Percentiles rank a stretch among this genome's conserved stretches.
Evolutionary conservation across 2,329 filamentous ascomycete species (phyloP).

Genomic region (Macrophomina tecta): DNA sequence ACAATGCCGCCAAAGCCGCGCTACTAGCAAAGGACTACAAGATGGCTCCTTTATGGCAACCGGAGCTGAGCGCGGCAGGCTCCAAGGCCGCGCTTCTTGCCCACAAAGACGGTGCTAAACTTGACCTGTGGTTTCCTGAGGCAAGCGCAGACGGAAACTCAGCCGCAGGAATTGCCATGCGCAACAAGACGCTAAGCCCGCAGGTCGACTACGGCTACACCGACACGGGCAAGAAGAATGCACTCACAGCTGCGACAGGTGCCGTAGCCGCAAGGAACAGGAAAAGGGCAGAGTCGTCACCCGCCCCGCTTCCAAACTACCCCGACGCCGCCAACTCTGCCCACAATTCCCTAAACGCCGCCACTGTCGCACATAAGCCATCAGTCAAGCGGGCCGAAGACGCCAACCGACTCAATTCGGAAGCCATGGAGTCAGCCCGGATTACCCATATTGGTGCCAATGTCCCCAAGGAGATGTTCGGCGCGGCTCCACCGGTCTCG

Average conservation of each 20-base stretch:
- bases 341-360: conserved; percentile 74
- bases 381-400: conserved; percentile 40
- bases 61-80: conserved; percentile 67
- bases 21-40: conserved; percentile 66
- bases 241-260: conserved; percentile 76
- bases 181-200: conserved; percentile 55
- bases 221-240: conserved; percentile 64
- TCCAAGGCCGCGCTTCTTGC: conserved; percentile 78
- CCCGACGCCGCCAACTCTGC: conserved; percentile 66
- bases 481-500: conserved; percentile 73
- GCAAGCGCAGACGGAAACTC: conserved; percentile 65
- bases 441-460: conserved; percentile 71
- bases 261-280: conserved; percentile 67
- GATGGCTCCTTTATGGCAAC: conserved; percentile 67
- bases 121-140: conserved; percentile 59
- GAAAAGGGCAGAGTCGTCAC: conserved; percentile 68
- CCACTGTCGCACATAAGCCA: conserved; percentile 69
- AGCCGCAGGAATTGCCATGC: conserved; percentile 72
- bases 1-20: conserved; percentile 65
- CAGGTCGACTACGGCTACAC: conserved; percentile 55
- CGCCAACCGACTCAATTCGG: conserved; percentile 49
- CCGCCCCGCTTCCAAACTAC: conserved; percentile 51
- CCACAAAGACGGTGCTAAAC: conserved; percentile 57
- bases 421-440: conserved; percentile 65
- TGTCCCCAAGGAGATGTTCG: conserved; percentile 77